Evolutionary conservation across 352 stramenopile genomes (phyloP), one percentile per base, ranked within the genome.

Genomic region (Globisporangium acanthophoron): DNA sequence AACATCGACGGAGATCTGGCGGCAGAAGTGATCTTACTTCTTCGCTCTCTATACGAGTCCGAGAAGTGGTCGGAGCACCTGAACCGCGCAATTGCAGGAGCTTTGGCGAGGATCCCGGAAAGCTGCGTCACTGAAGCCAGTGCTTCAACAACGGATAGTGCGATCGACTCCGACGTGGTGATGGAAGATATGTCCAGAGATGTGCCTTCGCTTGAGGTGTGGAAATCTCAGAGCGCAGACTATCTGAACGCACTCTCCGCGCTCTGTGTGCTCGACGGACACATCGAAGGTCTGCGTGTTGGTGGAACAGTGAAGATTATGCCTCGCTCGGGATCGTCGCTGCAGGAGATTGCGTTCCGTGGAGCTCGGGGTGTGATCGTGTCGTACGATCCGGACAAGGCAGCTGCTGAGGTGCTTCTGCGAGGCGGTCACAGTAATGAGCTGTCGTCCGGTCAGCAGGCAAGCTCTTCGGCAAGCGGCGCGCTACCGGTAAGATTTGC

Each of bases 221-320:
- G 81, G 81, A 76, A 65, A 18, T 49, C 56, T 2, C 77, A 89
- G 61, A 83, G 64, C 13, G 58, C 64, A 5, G 69, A 56, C 35
- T 88, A 90, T 48, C 58, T 86, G 40, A 85, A 75, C 31, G 85
- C 85, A 16, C 66, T 94, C 27, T 90, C 84, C 24, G 82, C 85
- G 12, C 62, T 96, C 3, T 94, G 78, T 44, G 74, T 96, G 9
- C 69, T 96, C 6, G 84, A 93, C 60, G 86, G 86, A 1, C 83
- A 96, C 50, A 88, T 93, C 56, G 86, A 94, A 74, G 82, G 80
- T 6, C 57, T 96, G 16, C 86, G 80, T 24, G 71, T 94, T 18
- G 86, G 86, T 16, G 80, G 76, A 18, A 88, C 76, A n/a, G 83
- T 96, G 21, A 92, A 91, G 54, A 87, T 96, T 48, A 73, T 93